Evolutionary conservation across 306 rosid genomes (phyloP), one percentile per base, ranked within the genome.

Genomic region (Corylus avellana): DNA sequence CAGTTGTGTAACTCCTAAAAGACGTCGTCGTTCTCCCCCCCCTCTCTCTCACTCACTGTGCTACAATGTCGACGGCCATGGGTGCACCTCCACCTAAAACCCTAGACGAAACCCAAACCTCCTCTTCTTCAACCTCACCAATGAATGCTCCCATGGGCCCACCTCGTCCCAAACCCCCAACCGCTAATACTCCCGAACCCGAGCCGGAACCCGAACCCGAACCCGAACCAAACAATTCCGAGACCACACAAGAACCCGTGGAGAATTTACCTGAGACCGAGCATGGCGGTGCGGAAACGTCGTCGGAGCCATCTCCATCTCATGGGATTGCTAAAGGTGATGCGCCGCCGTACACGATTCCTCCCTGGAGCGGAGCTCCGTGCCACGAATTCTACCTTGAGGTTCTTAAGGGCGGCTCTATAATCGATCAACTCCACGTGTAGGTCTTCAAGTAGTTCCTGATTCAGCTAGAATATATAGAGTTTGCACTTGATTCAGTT

Each of bases 351-450:
- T 95, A 95, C 70, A 84, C 85, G 80, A 95, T 88, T 71, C 98
- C 98, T 59, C 84, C 89, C 14, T 95, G 98, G 98, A 86, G 92
- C 77, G 90, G 81, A 51, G 79, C 92, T 16, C 98, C 98, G 0
- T 83, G 86, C 84, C 98, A 92, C 75, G 58, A 88, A 47, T 95
- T 92, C 84, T 79, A 20, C 73, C 91, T 95, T 29, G 98, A 95
- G 88, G 91, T 95, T 72, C 97, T 95, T 56, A 95, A 91, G 73
- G 97, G 91, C 35, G 98, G 98, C 72, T 76, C 86, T 51, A 91
- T 95, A 59, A 78, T 95, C 20, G 93, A 90, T 42, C 87, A 84
- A 78, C 84, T 85, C 12, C 56, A 90, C 55, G 88, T 91, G 86
- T 89, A 50, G 55, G 90, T 77, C 58, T 47, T n/a, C 42, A n/a